Evolutionary conservation across 768 basidiomycete genomes (phyloP).

Genomic region (Porphyrellus cyaneotinctus): DNA sequence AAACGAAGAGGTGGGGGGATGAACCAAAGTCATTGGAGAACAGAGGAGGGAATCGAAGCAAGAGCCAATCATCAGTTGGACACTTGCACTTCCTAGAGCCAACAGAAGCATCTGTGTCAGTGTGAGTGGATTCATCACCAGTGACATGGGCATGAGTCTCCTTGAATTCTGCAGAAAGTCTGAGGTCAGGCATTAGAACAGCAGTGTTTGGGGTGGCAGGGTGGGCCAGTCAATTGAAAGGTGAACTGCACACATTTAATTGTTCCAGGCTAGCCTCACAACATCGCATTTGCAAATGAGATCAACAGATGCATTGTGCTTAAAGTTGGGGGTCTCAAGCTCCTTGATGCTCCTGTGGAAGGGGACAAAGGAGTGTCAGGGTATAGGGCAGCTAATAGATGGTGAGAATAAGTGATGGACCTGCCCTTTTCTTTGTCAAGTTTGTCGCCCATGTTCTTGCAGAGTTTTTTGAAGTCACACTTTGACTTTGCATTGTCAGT

Average conservation of each 20-base stretch:
- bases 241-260: conserved; percentile 91
- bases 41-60: conserved; percentile 67
- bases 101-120: conserved; percentile 22
- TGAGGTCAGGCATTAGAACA: conserved; percentile 62
- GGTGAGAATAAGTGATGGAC: conserved; percentile 41
- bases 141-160: conserved; percentile 41
- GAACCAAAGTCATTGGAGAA: conserved; percentile 78
- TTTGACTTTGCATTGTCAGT: conserved; percentile 83
- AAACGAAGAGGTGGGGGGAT: conserved; percentile 63
- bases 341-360: conserved; percentile 70
- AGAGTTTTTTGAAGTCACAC: conserved; percentile 86
- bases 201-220: conserved; percentile 37
- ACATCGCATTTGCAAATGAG: conserved; percentile 74
- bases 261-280: conserved; percentile 67
- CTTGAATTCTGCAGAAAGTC: conserved; percentile 62
- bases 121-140: conserved; percentile 19
- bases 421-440: conserved; percentile 90
- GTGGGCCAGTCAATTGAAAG: conserved; percentile 72
- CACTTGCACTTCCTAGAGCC: conserved; percentile 28
- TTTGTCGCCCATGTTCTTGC: conserved; percentile 86
- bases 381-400: conserved; percentile 8
- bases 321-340: conserved; percentile 79
- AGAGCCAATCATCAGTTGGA: conserved; percentile 25
- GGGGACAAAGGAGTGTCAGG: conserved; percentile 4
- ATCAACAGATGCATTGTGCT: conserved; percentile 70